phyloP scores from a whole-genome alignment of 176 grass and related monocot species.

The Thinopyrum elongatum region DNA sequence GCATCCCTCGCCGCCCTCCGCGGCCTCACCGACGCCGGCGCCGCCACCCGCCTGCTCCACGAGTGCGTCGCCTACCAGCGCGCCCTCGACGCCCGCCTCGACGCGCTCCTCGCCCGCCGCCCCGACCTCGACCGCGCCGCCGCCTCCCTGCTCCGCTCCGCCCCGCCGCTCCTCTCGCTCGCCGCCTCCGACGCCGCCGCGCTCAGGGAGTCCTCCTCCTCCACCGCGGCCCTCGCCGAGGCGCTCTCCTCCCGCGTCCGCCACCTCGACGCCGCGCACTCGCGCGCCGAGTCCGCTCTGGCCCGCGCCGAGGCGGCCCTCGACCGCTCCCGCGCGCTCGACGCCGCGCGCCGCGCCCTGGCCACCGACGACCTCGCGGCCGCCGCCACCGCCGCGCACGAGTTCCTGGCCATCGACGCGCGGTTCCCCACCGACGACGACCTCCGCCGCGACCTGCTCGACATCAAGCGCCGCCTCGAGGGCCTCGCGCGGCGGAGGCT shows the following conservation, averaged over 20 bases:
- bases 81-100: conserved; percentile 62
- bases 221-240: conserved; percentile 61
- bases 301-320: conserved; percentile 62
- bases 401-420: conserved; percentile 72
- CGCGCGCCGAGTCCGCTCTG: conserved; percentile 53
- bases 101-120: conserved; percentile 68
- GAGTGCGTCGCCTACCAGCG: conserved; percentile 90
- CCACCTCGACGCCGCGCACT: conserved; percentile 72
- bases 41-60: conserved; percentile 79
- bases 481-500: conserved; percentile 65
- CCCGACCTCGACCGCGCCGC: conserved; percentile 80
- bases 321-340: conserved; percentile 70
- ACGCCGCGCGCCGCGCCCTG: conserved; percentile 62
- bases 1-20: conserved; percentile 60
- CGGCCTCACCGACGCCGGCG: conserved; percentile 69
- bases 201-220: conserved; percentile 58
- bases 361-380: conserved; percentile 59
- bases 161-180: conserved; percentile 75
- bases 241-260: conserved; percentile 71
- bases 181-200: conserved; percentile 67
- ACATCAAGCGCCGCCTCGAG: conserved; percentile 72
- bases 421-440: conserved; percentile 72
- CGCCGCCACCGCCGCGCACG: conserved; percentile 57
- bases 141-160: conserved; percentile 53
- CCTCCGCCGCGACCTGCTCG: conserved; percentile 71